Conservation (phyloP, 441 rosid genomes). For the Eruca vesicaria region DNA sequence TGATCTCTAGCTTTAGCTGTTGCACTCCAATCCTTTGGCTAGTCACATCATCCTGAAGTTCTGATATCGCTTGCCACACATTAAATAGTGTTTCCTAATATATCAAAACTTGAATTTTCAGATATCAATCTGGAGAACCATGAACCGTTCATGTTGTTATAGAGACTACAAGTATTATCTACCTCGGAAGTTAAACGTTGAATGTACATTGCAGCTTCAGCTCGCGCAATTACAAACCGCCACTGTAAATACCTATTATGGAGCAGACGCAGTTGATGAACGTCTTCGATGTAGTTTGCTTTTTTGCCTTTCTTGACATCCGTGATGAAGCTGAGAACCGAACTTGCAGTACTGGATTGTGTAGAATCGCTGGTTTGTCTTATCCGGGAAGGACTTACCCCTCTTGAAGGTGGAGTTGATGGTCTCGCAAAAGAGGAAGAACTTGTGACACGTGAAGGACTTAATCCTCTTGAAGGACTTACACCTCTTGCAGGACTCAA, state of each 20-base stretch:
- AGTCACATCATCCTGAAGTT: conserved; percentile 67
- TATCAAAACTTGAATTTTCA: conserved; percentile 20
- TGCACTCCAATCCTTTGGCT: conserved; percentile 69
- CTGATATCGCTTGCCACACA: conserved; percentile 69
- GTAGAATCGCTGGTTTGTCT: conserved; percentile 46
- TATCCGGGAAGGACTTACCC: conserved; percentile 61
- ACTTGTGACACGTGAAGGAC: conserved; percentile 53
- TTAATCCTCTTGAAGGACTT: conserved; percentile 56
- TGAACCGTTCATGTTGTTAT: background rate
- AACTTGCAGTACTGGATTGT: conserved; percentile 60
- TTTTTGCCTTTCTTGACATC: conserved; percentile 85
- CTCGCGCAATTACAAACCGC: conserved; percentile 80
- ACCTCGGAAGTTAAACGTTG: conserved; percentile 83
- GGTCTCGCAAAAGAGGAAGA: conserved; percentile 53
- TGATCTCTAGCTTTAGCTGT: conserved; percentile 69
- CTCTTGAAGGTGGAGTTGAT: conserved; percentile 70
- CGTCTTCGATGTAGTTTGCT: conserved; percentile 75
- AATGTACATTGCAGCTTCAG: conserved; percentile 64
- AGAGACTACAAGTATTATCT: conserved; percentile 25
- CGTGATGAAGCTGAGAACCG: conserved; percentile 85
- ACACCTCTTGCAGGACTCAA: conserved; percentile 44
- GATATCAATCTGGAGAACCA: conserved; percentile 1
- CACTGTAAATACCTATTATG: conserved; percentile 86
- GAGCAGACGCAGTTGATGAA: conserved; percentile 81
- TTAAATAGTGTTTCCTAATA: conserved; percentile 68